Conservation (phyloP, 176 grass and related monocot genomes). For the Calamus simplicifolius region DNA sequence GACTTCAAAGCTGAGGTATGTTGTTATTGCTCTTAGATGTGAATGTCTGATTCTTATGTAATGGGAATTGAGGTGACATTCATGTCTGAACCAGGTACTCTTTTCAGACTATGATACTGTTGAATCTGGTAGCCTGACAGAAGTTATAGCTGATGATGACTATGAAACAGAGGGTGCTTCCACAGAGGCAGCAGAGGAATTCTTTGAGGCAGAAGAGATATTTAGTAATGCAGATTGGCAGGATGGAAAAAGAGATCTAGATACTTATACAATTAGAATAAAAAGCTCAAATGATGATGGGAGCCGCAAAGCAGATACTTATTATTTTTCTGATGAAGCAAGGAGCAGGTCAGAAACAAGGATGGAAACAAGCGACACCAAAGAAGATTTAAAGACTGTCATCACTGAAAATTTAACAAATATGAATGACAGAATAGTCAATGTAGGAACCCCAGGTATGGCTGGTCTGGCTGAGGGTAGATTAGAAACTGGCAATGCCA, state of each 20-base stretch:
- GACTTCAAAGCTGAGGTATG: conserved; percentile 87
- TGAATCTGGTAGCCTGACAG: conserved; percentile 37
- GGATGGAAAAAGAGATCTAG: conserved; percentile 66
- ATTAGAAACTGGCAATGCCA: conserved; percentile 1
- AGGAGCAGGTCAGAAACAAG: conserved; percentile 19
- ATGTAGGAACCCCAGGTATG: background rate
- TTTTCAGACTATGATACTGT: conserved; percentile 76
- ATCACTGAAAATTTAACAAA: conserved; percentile 31
- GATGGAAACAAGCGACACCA: conserved; percentile 7
- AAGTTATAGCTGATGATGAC: conserved; percentile 59
- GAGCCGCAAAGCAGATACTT: conserved; percentile 20
- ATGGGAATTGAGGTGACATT: conserved; percentile 24
- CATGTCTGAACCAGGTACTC: conserved; percentile 45
- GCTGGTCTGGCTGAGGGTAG: background rate
- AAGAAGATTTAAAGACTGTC: conserved; percentile 45
- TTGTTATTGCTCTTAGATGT: conserved; percentile 15
- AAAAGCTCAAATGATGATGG: conserved; percentile 27
- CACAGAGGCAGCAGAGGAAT: conserved; percentile 67
- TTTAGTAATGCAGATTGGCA: conserved; percentile 38
- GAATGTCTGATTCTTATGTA: conserved; percentile 7
- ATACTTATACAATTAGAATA: conserved; percentile 38
- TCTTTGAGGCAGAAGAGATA: conserved; percentile 97
- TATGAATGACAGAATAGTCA: conserved; percentile 14
- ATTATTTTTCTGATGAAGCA: conserved; percentile 16
- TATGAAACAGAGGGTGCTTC: conserved; percentile 86